Evolutionary conservation across 169 alveolate species (phyloP).

Genomic region (Fabrea salina): DNA sequence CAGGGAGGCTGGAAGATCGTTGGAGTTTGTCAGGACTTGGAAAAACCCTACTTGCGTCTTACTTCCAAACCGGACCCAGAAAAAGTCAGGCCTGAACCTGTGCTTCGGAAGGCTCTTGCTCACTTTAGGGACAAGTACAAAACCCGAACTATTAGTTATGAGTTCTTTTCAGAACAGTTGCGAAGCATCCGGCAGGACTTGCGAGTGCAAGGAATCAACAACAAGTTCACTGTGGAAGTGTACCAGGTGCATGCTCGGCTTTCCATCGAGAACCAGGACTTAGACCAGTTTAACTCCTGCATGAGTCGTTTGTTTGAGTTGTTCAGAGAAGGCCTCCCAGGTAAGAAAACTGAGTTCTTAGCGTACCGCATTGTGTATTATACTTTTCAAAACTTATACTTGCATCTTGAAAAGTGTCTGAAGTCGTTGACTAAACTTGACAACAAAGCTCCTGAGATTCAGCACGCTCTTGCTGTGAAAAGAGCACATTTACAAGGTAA

Average conservation of each 20-base stretch:
- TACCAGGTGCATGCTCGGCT: slow-evolving; percentile 92
- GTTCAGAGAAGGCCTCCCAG: slow-evolving; percentile 65
- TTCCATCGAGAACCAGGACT: slow-evolving; percentile 89
- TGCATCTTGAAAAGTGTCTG: slow-evolving; percentile 27
- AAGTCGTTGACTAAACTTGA: not conserved
- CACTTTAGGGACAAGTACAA: slow-evolving; percentile 48
- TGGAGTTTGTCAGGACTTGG: slow-evolving; percentile 71
- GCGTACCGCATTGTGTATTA: slow-evolving; percentile 26
- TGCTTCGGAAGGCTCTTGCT: slow-evolving; percentile 59
- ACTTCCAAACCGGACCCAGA: slow-evolving; percentile 80
- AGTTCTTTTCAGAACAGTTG: slow-evolving; percentile 51
- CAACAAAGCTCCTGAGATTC: slow-evolving; percentile 3
- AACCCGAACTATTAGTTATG: slow-evolving; percentile 37
- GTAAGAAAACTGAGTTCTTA: slow-evolving; percentile 5
- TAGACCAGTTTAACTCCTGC: slow-evolving; percentile 93
- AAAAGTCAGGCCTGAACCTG: slow-evolving; percentile 69
- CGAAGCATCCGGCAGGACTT: slow-evolving; percentile 90
- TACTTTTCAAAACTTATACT: slow-evolving; percentile 5
- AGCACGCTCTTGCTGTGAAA: slow-evolving; percentile 28
- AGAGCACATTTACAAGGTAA: slow-evolving; percentile 45
- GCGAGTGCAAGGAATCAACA: slow-evolving; percentile 89
- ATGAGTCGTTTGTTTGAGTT: slow-evolving; percentile 88
- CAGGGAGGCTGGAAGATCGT: slow-evolving; percentile 38
- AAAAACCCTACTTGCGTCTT: slow-evolving; percentile 76
- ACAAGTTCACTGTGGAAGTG: slow-evolving; percentile 84